Percentiles rank a stretch among this genome's conserved stretches.
These are phyloP conservation scores for Alternaria dauci DNA, from an alignment of 2,329 filamentous ascomycete species.

Conservation along the genomic window DNA sequence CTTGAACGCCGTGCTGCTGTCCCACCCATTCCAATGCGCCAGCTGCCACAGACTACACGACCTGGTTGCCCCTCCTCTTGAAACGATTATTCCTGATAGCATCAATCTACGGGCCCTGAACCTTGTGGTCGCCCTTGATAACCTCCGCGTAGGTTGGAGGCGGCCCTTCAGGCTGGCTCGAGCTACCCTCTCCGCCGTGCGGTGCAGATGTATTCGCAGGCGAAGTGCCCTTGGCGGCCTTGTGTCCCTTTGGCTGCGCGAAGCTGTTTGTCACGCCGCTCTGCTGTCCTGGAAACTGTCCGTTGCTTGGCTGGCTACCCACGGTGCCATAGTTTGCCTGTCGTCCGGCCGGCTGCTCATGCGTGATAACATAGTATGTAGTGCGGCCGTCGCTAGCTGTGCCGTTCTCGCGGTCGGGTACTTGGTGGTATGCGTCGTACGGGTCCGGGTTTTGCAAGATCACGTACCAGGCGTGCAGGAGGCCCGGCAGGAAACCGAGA, in stretches of 20 bases:
- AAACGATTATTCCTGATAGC: neutral
- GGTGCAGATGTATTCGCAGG: constrained; percentile 22
- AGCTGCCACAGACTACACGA: neutral
- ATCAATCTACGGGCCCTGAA: constrained; percentile 63
- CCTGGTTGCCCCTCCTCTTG: neutral
- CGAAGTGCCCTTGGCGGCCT: constrained; percentile 21
- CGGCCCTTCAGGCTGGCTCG: constrained; percentile 53
- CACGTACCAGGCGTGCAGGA: constrained; percentile 98
- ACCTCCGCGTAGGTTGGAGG: constrained; percentile 92
- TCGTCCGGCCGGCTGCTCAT: constrained; percentile 51
- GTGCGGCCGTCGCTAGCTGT: constrained; percentile 34
- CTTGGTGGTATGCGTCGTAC: constrained; percentile 67
- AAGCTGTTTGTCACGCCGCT: constrained; percentile 47
- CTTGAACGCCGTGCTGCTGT: constrained; percentile 3
- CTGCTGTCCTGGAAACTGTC: constrained; percentile 55
- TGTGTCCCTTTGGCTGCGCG: constrained; percentile 33
- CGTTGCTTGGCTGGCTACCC: constrained; percentile 44
- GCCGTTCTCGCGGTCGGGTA: constrained; percentile 62
- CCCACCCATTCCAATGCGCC: constrained; percentile 3
- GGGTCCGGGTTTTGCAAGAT: constrained; percentile 87
- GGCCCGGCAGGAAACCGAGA: constrained; percentile 72
- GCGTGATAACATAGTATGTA: constrained; percentile 39
- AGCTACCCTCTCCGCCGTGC: constrained; percentile 38
- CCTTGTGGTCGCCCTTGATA: constrained; percentile 88
- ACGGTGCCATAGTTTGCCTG: constrained; percentile 54